These are phyloP conservation scores for Acacia crassicarpa DNA, from an alignment of 306 rosid genomes.

Conservation along the genomic window DNA sequence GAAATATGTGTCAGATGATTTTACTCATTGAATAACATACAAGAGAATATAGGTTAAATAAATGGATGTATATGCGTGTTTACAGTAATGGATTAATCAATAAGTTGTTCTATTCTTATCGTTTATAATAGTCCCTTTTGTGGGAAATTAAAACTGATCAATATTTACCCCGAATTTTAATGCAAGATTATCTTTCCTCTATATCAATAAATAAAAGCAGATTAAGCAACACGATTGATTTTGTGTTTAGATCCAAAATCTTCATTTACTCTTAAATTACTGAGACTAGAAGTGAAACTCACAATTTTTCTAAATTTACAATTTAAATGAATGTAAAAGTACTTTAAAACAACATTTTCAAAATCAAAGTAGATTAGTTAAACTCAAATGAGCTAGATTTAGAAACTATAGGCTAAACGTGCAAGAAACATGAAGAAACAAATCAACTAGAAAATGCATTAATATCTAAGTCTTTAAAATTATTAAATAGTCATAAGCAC, in stretches of 20 bases:
- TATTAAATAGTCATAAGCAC: constrained; percentile 15
- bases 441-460: neutral
- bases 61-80: neutral
- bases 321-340: neutral
- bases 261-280: neutral
- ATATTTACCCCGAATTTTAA: neutral
- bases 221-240: neutral
- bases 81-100: neutral
- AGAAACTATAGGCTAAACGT: neutral
- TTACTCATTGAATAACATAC: neutral
- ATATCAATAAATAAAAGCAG: neutral
- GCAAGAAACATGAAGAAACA: neutral
- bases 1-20: neutral
- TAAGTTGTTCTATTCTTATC: neutral
- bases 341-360: neutral
- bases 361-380: neutral
- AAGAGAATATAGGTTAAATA: neutral
- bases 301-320: neutral
- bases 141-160: neutral
- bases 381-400: neutral
- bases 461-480: constrained; percentile 11
- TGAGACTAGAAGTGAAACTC: neutral
- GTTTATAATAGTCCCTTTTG: neutral
- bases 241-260: neutral
- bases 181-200: neutral